Evolutionary conservation across 2,329 filamentous ascomycete genomes (phyloP).

Genomic region (Alternaria conjuncta): DNA sequence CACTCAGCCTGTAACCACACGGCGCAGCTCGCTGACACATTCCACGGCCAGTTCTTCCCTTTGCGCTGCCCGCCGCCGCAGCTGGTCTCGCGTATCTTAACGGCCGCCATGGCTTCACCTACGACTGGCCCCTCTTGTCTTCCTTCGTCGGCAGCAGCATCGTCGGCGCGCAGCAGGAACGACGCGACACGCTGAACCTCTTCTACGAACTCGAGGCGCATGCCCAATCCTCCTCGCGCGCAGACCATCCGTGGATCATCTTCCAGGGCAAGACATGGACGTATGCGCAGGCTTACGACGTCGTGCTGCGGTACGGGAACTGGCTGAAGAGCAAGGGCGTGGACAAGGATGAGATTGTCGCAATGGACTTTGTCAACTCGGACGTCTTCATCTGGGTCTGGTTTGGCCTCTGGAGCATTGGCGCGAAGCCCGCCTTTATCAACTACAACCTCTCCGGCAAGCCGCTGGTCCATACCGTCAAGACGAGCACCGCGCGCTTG

Average conservation of each 20-base stretch:
- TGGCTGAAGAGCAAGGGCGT: conserved; percentile 48
- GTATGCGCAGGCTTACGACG: conserved; percentile 45
- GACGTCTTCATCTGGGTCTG: conserved; percentile 47
- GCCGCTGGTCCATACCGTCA: conserved; percentile 59
- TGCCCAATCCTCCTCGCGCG: conserved; percentile 34
- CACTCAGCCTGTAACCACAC: not conserved
- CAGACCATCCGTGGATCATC: conserved; percentile 41
- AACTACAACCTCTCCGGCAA: conserved; percentile 49
- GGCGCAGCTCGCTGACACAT: not conserved
- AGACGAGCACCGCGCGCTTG: conserved; percentile 62
- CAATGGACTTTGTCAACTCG: conserved; percentile 48
- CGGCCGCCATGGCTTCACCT: conserved; percentile 68
- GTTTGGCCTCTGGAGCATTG: conserved; percentile 48
- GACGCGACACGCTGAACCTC: conserved; percentile 67
- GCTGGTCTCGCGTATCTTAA: conserved; percentile 67
- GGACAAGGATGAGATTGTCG: conserved; percentile 45
- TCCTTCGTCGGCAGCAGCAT: conserved; percentile 58
- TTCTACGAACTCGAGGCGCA: conserved; percentile 45
- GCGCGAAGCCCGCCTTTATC: conserved; percentile 48
- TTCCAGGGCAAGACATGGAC: conserved; percentile 43
- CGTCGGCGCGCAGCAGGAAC: conserved; percentile 57
- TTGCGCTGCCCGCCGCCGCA: conserved; percentile 41
- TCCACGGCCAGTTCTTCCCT: conserved; percentile 29
- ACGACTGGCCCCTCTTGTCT: conserved; percentile 67
- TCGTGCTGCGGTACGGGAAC: conserved; percentile 41